Percentiles rank a stretch among this genome's conserved stretches.
phyloP scores from a whole-genome alignment of 164 flowering plant genomes.

The Houttuynia cordata region DNA sequence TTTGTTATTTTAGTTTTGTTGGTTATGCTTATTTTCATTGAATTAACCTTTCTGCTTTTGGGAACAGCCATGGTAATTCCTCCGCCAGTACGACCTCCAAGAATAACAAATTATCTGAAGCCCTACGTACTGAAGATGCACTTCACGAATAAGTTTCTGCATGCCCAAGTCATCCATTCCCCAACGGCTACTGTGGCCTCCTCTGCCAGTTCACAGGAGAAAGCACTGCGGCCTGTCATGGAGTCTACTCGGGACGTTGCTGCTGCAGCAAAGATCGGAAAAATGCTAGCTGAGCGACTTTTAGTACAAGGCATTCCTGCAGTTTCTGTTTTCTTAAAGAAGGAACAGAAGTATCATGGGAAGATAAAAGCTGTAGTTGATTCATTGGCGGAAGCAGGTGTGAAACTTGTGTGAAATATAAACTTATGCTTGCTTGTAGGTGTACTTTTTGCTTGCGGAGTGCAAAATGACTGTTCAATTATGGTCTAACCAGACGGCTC shows the following conservation, averaged over 20 bases:
- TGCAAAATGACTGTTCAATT: background rate
- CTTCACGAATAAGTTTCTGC: slow-evolving; percentile 75
- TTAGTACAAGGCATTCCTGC: slow-evolving; percentile 56
- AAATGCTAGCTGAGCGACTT: slow-evolving; percentile 61
- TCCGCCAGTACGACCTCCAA: slow-evolving; percentile 54
- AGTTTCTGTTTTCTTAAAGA: slow-evolving; percentile 45
- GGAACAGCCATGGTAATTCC: slow-evolving; percentile 55
- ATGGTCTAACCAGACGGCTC: background rate
- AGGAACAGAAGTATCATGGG: slow-evolving; percentile 76
- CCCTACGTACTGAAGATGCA: slow-evolving; percentile 80
- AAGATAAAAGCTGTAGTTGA: slow-evolving; percentile 78
- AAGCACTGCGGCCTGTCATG: slow-evolving; percentile 41
- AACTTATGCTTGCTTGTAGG: background rate
- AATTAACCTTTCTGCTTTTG: too few species aligned
- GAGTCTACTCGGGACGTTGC: slow-evolving; percentile 61
- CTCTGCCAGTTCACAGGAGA: slow-evolving; percentile 79
- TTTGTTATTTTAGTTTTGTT: too few species aligned
- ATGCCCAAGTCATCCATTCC: slow-evolving; percentile 68
- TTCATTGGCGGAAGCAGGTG: slow-evolving; percentile 54
- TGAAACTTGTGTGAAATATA: slow-evolving; percentile 33
- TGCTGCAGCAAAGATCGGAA: slow-evolving; percentile 78
- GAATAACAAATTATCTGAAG: slow-evolving; percentile 50
- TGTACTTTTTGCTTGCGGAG: background rate
- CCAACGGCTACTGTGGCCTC: slow-evolving; percentile 78
- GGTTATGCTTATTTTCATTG: too few species aligned